A percentile compares a stretch with the other conserved stretches of the same genome.
Conservation (phyloP, 345 rosid genomes). For the Isatis tinctoria region DNA sequence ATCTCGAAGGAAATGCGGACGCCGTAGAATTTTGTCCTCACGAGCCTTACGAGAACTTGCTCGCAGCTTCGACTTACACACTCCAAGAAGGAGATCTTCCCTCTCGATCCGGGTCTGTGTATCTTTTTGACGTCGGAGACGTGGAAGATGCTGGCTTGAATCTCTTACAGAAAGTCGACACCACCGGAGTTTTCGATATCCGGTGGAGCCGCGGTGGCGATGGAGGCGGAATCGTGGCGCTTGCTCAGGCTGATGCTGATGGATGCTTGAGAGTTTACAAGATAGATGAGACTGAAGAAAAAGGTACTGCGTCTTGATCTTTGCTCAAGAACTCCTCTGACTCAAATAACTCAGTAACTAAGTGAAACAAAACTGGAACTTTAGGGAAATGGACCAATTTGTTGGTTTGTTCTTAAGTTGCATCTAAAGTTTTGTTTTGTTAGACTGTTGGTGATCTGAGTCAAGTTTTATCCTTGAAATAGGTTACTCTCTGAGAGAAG, state of each 20-base stretch:
- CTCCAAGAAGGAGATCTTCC: slow-evolving; percentile 77
- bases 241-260: slow-evolving; percentile 80
- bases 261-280: slow-evolving; percentile 60
- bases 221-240: slow-evolving; percentile 36
- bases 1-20: slow-evolving; percentile 72
- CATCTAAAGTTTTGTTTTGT: not conserved
- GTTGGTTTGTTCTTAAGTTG: not conserved
- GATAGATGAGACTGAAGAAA: slow-evolving; percentile 27
- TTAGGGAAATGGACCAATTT: not conserved
- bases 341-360: not conserved
- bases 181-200: slow-evolving; percentile 76
- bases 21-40: slow-evolving; percentile 83
- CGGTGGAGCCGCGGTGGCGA: slow-evolving; percentile 59
- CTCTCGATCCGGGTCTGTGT: slow-evolving; percentile 67
- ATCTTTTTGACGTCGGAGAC: slow-evolving; percentile 52
- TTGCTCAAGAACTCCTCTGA: not conserved
- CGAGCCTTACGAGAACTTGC: slow-evolving; percentile 36
- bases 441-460: not conserved
- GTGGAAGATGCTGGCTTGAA: slow-evolving; percentile 43
- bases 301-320: slow-evolving; percentile 10
- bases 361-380: not conserved
- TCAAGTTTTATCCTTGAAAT: slow-evolving; percentile 18
- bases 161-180: slow-evolving; percentile 47
- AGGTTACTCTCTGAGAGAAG: slow-evolving; percentile 49
- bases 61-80: slow-evolving; percentile 76